Evolutionary conservation across 257 asterid species (phyloP).

Genomic region (Mitragyna speciosa): DNA sequence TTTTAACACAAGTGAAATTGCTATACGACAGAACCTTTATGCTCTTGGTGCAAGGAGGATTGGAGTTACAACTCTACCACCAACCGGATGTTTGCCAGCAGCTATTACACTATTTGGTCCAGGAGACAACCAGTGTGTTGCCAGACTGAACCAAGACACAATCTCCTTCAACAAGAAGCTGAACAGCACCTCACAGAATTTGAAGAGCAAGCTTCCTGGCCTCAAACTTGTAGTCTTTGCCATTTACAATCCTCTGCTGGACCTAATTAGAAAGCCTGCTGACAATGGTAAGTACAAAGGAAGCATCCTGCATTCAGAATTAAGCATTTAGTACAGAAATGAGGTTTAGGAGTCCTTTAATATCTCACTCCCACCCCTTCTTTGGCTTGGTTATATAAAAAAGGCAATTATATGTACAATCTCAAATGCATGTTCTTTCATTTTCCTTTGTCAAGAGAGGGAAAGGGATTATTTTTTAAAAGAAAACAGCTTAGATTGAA

Average conservation of each 20-base stretch:
- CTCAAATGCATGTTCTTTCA: background rate
- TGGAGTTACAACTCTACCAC: conserved; percentile 75
- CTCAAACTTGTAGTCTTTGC: conserved; percentile 77
- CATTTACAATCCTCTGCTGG: conserved; percentile 68
- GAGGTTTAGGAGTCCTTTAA: background rate
- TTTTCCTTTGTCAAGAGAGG: background rate
- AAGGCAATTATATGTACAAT: background rate
- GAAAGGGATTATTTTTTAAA: background rate
- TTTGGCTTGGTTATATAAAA: background rate
- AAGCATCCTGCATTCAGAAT: conserved; percentile 12
- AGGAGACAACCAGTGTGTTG: conserved; percentile 65
- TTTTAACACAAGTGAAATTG: background rate
- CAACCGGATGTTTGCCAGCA: conserved; percentile 86
- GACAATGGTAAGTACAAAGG: conserved; percentile 44
- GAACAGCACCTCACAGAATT: conserved; percentile 52
- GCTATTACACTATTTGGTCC: conserved; percentile 65
- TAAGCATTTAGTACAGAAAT: background rate
- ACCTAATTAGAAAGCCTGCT: conserved; percentile 51
- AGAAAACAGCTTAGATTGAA: background rate
- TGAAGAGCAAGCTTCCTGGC: conserved; percentile 58
- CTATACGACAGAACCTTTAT: conserved; percentile 48
- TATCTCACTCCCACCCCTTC: background rate
- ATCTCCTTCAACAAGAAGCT: conserved; percentile 60
- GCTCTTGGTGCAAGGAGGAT: conserved; percentile 66
- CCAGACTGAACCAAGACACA: conserved; percentile 64